Evolutionary conservation across 306 rosid genomes (phyloP).

Genomic region (Cicer chorassanicum): DNA sequence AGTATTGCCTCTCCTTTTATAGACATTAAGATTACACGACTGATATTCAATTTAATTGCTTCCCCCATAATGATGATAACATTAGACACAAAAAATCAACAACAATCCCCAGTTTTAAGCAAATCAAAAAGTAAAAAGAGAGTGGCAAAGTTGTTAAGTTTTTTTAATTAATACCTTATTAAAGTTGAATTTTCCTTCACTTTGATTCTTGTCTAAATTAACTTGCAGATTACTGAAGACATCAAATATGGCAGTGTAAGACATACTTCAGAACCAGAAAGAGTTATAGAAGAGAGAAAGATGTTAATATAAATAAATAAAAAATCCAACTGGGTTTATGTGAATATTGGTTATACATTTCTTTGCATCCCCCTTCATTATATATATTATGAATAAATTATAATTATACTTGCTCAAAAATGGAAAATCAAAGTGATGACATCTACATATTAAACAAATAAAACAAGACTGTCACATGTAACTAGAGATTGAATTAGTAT

Average conservation of each 20-base stretch:
- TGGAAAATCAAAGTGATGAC: slow-evolving; percentile 6
- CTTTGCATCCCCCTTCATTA: slow-evolving; percentile 22
- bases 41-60: too few relatives aligned
- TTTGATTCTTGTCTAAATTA: slow-evolving; percentile 34
- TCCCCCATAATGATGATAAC: too few relatives aligned
- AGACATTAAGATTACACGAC: too few relatives aligned
- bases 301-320: background rate
- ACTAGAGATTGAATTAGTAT: slow-evolving; percentile 37
- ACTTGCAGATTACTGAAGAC: slow-evolving; percentile 45
- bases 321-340: background rate
- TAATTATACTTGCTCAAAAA: background rate
- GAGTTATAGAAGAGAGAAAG: background rate
- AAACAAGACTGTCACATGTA: slow-evolving; percentile 26
- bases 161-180: background rate
- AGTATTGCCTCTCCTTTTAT: too few relatives aligned
- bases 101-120: too few relatives aligned
- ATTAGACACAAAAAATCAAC: too few relatives aligned
- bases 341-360: slow-evolving; percentile 20
- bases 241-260: slow-evolving; percentile 7
- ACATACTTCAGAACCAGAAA: slow-evolving; percentile 27
- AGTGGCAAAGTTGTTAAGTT: background rate
- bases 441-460: slow-evolving; percentile 27
- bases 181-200: slow-evolving; percentile 29
- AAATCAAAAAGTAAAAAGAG: background rate
- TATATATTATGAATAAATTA: background rate